Percentiles rank a stretch among this genome's conserved stretches.
Evolutionary conservation across 2,329 filamentous ascomycete species (phyloP).

Genomic region (Fusarium sp.): DNA sequence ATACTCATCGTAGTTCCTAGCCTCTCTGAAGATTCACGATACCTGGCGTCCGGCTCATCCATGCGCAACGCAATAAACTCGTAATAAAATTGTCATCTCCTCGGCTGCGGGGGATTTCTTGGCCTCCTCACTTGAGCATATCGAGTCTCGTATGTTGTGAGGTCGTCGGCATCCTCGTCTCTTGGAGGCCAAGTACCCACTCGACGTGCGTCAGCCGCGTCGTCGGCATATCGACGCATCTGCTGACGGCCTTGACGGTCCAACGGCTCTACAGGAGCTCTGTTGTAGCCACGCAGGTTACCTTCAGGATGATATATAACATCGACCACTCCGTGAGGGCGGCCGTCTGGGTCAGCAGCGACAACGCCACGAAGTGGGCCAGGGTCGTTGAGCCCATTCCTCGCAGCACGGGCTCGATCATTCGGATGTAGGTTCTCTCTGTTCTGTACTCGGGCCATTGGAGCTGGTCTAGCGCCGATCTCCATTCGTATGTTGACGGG

Average conservation of each 20-base stretch:
- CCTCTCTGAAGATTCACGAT: too few species aligned
- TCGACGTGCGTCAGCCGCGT: neutral
- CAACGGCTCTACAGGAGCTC: neutral
- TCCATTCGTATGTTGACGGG: neutral
- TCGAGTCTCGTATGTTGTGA: too few species aligned
- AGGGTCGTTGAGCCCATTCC: neutral
- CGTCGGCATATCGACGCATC: neutral
- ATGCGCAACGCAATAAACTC: too few species aligned
- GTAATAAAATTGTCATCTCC: too few species aligned
- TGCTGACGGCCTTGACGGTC: slow-evolving; percentile 7
- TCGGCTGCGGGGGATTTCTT: too few species aligned
- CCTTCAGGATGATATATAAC: slow-evolving; percentile 8
- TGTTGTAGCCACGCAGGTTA: accelerated
- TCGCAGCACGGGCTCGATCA: neutral
- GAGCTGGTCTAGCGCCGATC: neutral
- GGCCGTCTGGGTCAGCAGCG: accelerated
- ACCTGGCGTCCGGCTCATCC: too few species aligned
- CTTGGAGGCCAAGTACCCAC: too few species aligned
- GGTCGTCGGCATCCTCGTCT: too few species aligned
- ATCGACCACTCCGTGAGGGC: neutral
- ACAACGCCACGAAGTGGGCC: neutral
- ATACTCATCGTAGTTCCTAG: too few species aligned
- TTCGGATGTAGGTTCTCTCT: neutral
- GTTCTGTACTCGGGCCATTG: neutral
- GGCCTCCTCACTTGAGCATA: too few species aligned